phyloP scores from a whole-genome alignment of 108 stramenopile genomes.

The Cyclotella kingstonii region DNA sequence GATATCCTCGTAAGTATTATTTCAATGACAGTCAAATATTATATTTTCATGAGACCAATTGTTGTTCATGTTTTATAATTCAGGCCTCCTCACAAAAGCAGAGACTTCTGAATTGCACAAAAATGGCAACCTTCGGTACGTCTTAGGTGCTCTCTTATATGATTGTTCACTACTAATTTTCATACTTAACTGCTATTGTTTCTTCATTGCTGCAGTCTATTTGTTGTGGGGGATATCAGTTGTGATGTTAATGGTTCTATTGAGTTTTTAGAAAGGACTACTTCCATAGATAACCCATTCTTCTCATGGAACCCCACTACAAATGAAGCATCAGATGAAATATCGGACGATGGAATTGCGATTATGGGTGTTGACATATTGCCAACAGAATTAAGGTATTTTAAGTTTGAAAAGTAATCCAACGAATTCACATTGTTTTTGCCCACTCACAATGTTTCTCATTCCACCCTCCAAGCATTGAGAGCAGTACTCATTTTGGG shows the following conservation, averaged over 20 bases:
- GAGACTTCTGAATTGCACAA: constrained; percentile 51
- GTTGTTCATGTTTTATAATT: not conserved
- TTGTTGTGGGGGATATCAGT: constrained; percentile 73
- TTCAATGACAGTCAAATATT: not conserved
- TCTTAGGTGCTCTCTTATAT: not conserved
- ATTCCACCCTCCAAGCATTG: too few relatives aligned
- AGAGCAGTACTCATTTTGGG: constrained; percentile 84
- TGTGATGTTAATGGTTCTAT: constrained; percentile 78
- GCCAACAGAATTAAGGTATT: constrained; percentile 79
- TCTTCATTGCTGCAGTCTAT: constrained; percentile 27
- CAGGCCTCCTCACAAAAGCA: constrained; percentile 60
- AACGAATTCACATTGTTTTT: too few relatives aligned
- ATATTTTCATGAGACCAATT: not conserved
- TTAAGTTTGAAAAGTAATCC: too few relatives aligned
- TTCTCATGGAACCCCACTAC: constrained; percentile 64
- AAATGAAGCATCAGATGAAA: constrained; percentile 42
- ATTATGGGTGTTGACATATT: constrained; percentile 80
- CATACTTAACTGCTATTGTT: constrained; percentile 1
- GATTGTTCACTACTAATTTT: not conserved
- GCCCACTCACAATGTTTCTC: too few relatives aligned
- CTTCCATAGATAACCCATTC: constrained; percentile 77
- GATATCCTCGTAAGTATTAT: constrained; percentile 57
- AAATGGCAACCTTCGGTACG: constrained; percentile 40
- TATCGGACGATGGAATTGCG: constrained; percentile 52
- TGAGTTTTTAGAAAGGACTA: constrained; percentile 70